Evolutionary conservation across 2,329 filamentous ascomycete species (phyloP), one percentile per base, ranked within the genome.

Genomic region (Fusarium succisae): DNA sequence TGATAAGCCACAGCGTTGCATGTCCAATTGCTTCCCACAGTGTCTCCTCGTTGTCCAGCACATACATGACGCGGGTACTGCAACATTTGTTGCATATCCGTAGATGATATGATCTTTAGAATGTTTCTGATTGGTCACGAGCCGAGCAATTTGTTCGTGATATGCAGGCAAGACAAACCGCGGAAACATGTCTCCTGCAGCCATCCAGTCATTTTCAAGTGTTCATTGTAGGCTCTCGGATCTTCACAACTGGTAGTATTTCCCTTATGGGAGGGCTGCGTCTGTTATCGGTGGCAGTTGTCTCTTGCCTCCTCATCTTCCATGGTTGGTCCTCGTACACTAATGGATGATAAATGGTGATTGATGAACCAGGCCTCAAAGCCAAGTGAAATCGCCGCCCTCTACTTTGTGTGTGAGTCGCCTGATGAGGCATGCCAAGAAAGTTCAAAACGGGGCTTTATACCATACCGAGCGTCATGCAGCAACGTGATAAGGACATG

Each of bases 261-360:
- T 30, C 28, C 10, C 28, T 11, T 1, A 12, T 30, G 28, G 28
- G 28, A 30, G 3, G 28, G 28, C 28, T 30, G 28, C 28, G 10
- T 30, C 28, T 30, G 3, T 30, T 30, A 1, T 12, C 28, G 28
- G 1, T 30, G 3, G 18, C n/a, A 32, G 15, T 35, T 5, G 8
- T 14, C 30, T 51, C n/a, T 51, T 24, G 3, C 4, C 48, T 10
- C 20, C 15, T 1, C 45, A 32, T 13, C 15, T 9, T 0, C 22
- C 10, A 4, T 4, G 22, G 8, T 13, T 57, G 2, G 1, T 4
- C 18, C 45, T n/a, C 6, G 15, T 2, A 13, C 0, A 8, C 3
- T 6, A 30, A 12, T 4, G 6, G 5, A 13, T 3, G 10, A 50
- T 18, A 17, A 2, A 4, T 2, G 8, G 22, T 35, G 8, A 2